Evolutionary conservation across 2,329 filamentous ascomycete genomes (phyloP), one percentile per base, ranked within the genome.

Genomic region (Penicillium sp.): DNA sequence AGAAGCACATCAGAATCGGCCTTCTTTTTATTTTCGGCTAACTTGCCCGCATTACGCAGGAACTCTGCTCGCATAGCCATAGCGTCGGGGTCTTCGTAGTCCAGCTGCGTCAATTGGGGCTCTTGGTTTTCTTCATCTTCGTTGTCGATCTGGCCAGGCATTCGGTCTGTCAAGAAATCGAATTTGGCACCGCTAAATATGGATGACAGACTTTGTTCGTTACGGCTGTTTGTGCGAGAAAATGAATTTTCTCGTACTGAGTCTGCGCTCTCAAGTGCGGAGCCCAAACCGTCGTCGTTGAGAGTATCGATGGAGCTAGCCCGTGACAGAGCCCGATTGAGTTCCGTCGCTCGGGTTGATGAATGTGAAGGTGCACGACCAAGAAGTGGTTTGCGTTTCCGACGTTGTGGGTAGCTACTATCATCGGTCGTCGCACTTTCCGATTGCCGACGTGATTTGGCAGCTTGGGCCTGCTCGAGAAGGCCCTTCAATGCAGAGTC

Each of bases 1-100:
- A 75, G 60, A 33, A 71, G 59, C 38, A 69, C 14, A 1, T 62
- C 60, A 6, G 65, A 46, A 13, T 66, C 61, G 19, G 65, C 56
- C 16, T 59, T 55, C 14, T 59, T 58, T 4, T 66, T 59, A 57
- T 74, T 73, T 16, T 80, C 60, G 67, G 81, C 62, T 69, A 82
- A 35, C 69, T 84, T 68, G 70, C 80, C 64, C 0, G 74, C 73
- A 55, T 73, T 63, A 4, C 82, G 81, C 64, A 84, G 81, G 30
- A 82, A 82, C 40, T 81, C 83, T 37, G 85, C 83, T n/a, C 83
- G 82, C 68, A 85, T 84, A 57, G 81, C 82, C 13, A 81, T 79
- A 2, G 84, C 83, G 49, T 86, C 79, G 1, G 79, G 75, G 61
- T 82, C 80, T 59, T 82, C 79, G 58, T 82, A 82, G 30, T 79